Evolutionary conservation across 495 filamentous ascomycete species (phyloP), one percentile per base, ranked within the genome.

Genomic region (Penicillium psychrofluorescens): DNA sequence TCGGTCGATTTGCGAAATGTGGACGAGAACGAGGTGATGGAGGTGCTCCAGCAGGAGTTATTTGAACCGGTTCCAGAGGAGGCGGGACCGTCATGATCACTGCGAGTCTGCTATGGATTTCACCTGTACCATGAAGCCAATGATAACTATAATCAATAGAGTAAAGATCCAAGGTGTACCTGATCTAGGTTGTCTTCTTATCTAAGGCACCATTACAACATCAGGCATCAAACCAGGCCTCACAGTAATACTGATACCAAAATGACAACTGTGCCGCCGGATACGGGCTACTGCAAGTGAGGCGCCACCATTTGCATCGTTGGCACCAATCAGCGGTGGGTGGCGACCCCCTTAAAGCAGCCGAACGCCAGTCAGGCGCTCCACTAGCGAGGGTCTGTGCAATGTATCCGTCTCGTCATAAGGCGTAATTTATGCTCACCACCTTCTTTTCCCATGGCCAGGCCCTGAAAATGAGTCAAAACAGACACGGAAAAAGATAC

Each of bases 11-110:
- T 70, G 9, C 44, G 50, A 29, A 45, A 60, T 40, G 49, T 69
- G 22, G 64, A 68, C 41, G 68, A 72, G 41, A 49, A 55, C 12
- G 63, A 59, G 33, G 59, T 71, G 22, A 7, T 71, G 56, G 67
- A 71, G 38, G 65, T 71, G 7, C 41, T 71, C 38, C 52, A 61
- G 43, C 57, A 66, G 45, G 67, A 71, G 49, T 38, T 71, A 12
- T 64, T 60, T 32, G 57, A 66, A 32, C 49, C 53, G 22, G 45
- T 48, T 34, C 35, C 46, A 13, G 48, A 34, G 29, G 39, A 34
- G 32, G n/a, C 32, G 5, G 32, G n/a, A 6, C 32, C 32, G 4
- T 11, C 32, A 34, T 34, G 10, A 34, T 8, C 10, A 34, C 32
- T 3, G 22, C 22, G 3, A 22, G 22, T 22, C 22, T 22, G 22